A percentile compares a stretch with the other conserved stretches of the same genome.
These are phyloP conservation scores for Xanthoceras sorbifolium DNA, from an alignment of 345 rosid genomes.

Conservation along the genomic window DNA sequence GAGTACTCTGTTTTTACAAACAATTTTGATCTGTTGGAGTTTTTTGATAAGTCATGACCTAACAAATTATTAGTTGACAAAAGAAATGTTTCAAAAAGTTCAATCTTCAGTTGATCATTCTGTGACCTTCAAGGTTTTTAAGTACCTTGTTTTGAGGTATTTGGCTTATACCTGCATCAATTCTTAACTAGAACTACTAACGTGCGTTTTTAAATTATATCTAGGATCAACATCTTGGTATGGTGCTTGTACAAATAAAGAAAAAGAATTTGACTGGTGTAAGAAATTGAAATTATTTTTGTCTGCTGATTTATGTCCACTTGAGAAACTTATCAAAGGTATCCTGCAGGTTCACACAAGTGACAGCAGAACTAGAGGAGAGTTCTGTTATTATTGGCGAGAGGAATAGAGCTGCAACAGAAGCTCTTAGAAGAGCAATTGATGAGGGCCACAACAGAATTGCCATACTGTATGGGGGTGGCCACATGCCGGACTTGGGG, in stretches of 20 bases:
- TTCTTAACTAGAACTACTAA: background rate
- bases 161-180: background rate
- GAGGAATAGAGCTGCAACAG: constrained; percentile 77
- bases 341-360: constrained; percentile 69
- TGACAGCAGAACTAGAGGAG: constrained; percentile 74
- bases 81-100: background rate
- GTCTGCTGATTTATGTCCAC: background rate
- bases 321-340: background rate
- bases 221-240: background rate
- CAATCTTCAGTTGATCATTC: background rate
- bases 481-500: constrained; percentile 97
- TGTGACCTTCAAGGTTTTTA: background rate
- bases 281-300: background rate
- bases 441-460: constrained; percentile 71
- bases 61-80: background rate
- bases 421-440: constrained; percentile 63
- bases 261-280: background rate
- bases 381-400: constrained; percentile 86
- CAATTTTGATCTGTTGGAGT: background rate
- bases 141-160: background rate
- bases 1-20: background rate
- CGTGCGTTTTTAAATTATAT: background rate
- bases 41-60: background rate
- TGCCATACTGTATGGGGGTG: constrained; percentile 89
- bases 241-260: background rate